Conservation (phyloP, 805 yeast genomes). For the Pichia occidentalis region DNA sequence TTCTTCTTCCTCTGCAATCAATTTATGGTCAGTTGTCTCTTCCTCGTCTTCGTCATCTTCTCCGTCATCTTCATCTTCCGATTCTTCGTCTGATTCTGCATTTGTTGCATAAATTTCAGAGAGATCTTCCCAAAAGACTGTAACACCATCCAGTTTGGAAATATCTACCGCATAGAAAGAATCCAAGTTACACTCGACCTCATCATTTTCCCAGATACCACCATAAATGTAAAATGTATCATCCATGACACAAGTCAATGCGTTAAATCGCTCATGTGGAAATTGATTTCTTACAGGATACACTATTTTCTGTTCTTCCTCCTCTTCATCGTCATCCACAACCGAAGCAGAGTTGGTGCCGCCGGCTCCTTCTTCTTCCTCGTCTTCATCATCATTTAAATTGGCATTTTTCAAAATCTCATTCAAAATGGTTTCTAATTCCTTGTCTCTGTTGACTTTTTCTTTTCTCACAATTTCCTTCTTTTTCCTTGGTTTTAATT, state of each 20-base stretch:
- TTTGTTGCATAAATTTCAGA: slow-evolving; percentile 46
- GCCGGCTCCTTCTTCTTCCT: slow-evolving; percentile 23
- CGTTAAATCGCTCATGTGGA: slow-evolving; percentile 88
- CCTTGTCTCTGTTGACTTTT: slow-evolving; percentile 60
- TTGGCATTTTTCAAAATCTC: slow-evolving; percentile 69
- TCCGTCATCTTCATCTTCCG: slow-evolving; percentile 59
- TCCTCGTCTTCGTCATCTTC: slow-evolving; percentile 55
- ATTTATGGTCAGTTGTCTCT: slow-evolving; percentile 35
- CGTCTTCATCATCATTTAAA: slow-evolving; percentile 41
- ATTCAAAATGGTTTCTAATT: slow-evolving; percentile 75
- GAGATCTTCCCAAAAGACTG: slow-evolving; percentile 85
- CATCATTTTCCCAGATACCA: slow-evolving; percentile 86
- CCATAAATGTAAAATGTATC: slow-evolving; percentile 82
- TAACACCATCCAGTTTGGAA: slow-evolving; percentile 81
- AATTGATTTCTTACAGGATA: slow-evolving; percentile 53
- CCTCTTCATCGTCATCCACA: slow-evolving; percentile 29
- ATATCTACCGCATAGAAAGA: slow-evolving; percentile 82
- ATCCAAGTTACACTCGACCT: slow-evolving; percentile 76
- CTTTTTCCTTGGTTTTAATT: slow-evolving; percentile 56
- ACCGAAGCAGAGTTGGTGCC: slow-evolving; percentile 36
- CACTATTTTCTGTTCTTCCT: slow-evolving; percentile 32
- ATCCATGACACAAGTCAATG: slow-evolving; percentile 77
- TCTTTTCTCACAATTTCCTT: slow-evolving; percentile 36
- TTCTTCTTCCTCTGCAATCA: slow-evolving; percentile 44
- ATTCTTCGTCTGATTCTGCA: slow-evolving; percentile 60